These are phyloP conservation scores for Pezicula carpinea DNA, from an alignment of 2,329 filamentous ascomycete genomes.

Conservation along the genomic window DNA sequence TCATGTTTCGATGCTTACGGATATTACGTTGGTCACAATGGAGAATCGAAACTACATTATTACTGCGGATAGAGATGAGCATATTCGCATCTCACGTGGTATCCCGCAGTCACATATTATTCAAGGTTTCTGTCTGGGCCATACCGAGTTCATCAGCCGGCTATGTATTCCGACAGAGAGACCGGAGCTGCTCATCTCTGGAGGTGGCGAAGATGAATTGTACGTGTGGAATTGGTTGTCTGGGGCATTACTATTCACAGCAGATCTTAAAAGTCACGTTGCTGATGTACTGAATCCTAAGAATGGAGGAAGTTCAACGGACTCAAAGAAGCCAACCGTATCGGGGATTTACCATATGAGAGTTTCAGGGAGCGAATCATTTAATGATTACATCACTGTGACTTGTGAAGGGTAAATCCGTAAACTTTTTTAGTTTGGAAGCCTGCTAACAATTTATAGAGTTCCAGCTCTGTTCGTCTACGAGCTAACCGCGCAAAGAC, in stretches of 20 bases:
- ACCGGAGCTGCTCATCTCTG: conserved; percentile 69
- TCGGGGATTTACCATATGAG: conserved; percentile 26
- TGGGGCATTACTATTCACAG: conserved; percentile 44
- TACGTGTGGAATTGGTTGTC: conserved; percentile 75
- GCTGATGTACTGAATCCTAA: conserved; percentile 35
- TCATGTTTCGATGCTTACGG: conserved; percentile 92
- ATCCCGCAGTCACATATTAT: conserved; percentile 82
- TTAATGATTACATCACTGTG: conserved; percentile 41
- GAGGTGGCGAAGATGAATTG: conserved; percentile 77
- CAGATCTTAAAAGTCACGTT: conserved; percentile 45
- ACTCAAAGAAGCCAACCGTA: conserved; percentile 31
- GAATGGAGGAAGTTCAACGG: conserved; percentile 7
- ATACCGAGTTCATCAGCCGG: conserved; percentile 77
- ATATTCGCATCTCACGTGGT: conserved; percentile 83
- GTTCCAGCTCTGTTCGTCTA: conserved; percentile 63
- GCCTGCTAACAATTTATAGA: conserved; percentile 27
- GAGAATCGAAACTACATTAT: conserved; percentile 52
- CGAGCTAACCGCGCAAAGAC: conserved; percentile 43
- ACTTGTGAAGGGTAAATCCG: conserved; percentile 53
- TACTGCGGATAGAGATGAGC: conserved; percentile 68
- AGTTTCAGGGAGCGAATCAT: conserved; percentile 27
- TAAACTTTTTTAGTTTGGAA: too few relatives aligned
- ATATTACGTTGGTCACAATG: conserved; percentile 58
- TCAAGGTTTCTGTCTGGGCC: conserved; percentile 83
- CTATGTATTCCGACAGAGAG: conserved; percentile 58